A percentile compares a stretch with the other conserved stretches of the same genome.
phyloP scores from a whole-genome alignment of 2,329 filamentous ascomycete genomes.

The Intubia oerlemansii region DNA sequence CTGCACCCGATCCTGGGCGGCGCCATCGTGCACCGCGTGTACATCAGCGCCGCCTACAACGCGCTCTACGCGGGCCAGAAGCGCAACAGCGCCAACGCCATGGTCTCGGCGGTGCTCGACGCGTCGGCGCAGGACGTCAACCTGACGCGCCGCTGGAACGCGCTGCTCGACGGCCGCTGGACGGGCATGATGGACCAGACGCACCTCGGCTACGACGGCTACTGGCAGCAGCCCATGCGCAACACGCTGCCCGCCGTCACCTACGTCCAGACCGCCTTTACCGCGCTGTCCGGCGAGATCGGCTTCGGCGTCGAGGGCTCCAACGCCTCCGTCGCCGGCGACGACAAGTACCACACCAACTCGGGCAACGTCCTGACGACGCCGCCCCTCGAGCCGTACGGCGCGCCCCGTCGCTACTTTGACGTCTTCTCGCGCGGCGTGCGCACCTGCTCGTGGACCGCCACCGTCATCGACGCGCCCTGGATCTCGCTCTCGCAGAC shows the following conservation, averaged over 20 bases:
- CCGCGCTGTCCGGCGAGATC: constrained; percentile 39
- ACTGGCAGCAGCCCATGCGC: constrained; percentile 53
- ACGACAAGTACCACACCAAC: constrained; percentile 38
- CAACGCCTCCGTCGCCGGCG: constrained; percentile 46
- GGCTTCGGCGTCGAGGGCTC: constrained; percentile 42
- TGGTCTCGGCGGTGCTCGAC: constrained; percentile 28
- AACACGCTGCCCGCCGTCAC: constrained; percentile 39
- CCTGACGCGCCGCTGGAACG: constrained; percentile 34
- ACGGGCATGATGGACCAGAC: constrained; percentile 39
- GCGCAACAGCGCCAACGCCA: constrained; percentile 30
- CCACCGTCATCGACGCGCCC: constrained; percentile 22
- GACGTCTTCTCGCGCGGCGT: constrained; percentile 41
- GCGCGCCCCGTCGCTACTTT: constrained; percentile 32
- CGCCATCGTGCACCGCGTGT: constrained; percentile 31
- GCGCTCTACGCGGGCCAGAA: constrained; percentile 29
- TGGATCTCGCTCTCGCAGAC: constrained; percentile 30
- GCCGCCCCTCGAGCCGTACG: constrained; percentile 36
- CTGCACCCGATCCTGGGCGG: constrained; percentile 38
- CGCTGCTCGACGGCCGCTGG: constrained; percentile 39
- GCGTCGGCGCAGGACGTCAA: constrained; percentile 34
- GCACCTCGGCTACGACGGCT: constrained; percentile 29
- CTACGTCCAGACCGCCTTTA: constrained; percentile 35
- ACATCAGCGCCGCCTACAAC: constrained; percentile 28
- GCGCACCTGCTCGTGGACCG: constrained; percentile 27
- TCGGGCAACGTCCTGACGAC: constrained; percentile 27